These are phyloP conservation scores for Fraxinus albicans DNA, from an alignment of 305 asterid species.

Conservation along the genomic window DNA sequence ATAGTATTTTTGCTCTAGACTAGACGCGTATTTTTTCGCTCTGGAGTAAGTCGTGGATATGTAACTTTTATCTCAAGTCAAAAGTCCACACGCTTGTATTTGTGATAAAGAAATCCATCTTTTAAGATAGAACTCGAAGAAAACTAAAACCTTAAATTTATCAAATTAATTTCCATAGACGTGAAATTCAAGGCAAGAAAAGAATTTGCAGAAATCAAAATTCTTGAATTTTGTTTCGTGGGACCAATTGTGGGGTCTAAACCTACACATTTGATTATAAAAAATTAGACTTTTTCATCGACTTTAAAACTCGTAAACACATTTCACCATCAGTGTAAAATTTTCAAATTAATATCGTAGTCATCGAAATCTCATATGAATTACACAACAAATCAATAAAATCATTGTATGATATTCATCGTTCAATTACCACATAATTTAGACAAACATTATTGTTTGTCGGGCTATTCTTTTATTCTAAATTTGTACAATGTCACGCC, in stretches of 20 bases:
- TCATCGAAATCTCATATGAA: neutral
- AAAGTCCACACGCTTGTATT: neutral
- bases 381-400: neutral
- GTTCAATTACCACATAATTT: neutral
- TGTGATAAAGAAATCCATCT: neutral
- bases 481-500: too few species aligned
- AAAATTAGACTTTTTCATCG: neutral
- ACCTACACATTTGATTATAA: neutral
- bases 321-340: neutral
- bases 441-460: neutral
- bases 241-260: neutral
- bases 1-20: too few species aligned
- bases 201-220: neutral
- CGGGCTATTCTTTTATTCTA: too few species aligned
- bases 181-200: neutral
- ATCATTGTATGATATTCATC: too few species aligned
- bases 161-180: neutral
- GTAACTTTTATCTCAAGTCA: neutral
- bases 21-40: too few species aligned
- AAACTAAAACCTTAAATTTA: neutral
- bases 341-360: too few species aligned
- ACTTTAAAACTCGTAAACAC: neutral
- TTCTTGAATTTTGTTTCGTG: neutral
- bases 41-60: too few species aligned
- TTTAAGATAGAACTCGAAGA: neutral